phyloP scores from a whole-genome alignment of 202 grass and related monocot genomes.

The Zizania palustris region DNA sequence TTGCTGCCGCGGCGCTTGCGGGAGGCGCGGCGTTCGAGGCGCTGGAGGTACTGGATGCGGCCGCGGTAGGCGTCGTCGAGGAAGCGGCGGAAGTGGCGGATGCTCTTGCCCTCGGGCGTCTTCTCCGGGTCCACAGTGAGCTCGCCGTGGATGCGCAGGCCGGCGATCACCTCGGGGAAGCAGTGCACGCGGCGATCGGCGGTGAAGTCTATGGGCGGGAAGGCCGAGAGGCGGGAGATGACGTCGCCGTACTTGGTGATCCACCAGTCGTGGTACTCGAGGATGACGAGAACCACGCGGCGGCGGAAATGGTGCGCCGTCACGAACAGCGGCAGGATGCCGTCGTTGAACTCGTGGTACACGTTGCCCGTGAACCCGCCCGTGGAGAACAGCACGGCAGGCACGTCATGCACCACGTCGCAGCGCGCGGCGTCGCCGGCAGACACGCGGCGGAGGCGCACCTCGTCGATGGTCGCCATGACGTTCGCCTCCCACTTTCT shows the following conservation, averaged over 20 bases:
- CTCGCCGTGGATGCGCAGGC: conserved; percentile 89
- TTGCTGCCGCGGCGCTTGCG: conserved; percentile 39
- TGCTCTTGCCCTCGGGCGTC: conserved; percentile 56
- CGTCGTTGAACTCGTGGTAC: conserved; percentile 99
- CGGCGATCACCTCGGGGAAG: conserved; percentile 83
- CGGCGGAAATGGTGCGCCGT: conserved; percentile 63
- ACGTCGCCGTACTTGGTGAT: conserved; percentile 83
- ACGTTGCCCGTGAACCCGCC: conserved; percentile 97
- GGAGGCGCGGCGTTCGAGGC: conserved; percentile 21
- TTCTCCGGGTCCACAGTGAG: conserved; percentile 60
- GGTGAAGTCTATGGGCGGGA: conserved; percentile 68
- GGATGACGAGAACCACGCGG: conserved; percentile 74
- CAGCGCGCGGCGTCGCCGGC: conserved; percentile 46
- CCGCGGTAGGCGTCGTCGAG: conserved; percentile 72
- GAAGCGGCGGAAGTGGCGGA: conserved; percentile 69
- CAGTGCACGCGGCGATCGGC: conserved; percentile 77
- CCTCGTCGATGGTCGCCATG: conserved; percentile 83
- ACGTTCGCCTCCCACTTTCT: conserved; percentile 87
- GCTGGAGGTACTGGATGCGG: conserved; percentile 58
- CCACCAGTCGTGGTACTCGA: conserved; percentile 95
- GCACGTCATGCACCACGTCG: conserved; percentile 78
- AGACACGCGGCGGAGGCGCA: conserved; percentile 50
- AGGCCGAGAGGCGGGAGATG: conserved; percentile 54
- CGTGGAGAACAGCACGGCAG: conserved; percentile 84
- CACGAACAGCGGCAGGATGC: conserved; percentile 88